Percentiles rank a stretch among this genome's conserved stretches.
These are phyloP conservation scores for Porogramme epimiltina DNA, from an alignment of 1,284 basidiomycete species.

Conservation along the genomic window DNA sequence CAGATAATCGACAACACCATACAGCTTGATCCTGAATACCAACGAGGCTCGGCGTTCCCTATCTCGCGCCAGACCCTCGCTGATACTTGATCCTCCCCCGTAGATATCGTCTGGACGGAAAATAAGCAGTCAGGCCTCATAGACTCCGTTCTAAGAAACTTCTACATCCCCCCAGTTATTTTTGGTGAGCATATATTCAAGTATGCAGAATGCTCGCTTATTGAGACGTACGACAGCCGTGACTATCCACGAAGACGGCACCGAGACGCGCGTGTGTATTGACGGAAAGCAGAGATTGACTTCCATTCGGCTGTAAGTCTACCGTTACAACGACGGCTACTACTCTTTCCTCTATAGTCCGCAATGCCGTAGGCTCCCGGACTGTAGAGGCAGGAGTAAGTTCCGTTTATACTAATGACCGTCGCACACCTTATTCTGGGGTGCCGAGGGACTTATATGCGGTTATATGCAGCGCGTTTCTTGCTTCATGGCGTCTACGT, in stretches of 20 bases:
- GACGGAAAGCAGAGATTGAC: conserved; percentile 82
- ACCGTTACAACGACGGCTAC: neutral
- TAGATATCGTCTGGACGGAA: conserved; percentile 60
- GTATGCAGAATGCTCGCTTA: neutral
- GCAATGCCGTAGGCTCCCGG: neutral
- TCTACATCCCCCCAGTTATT: conserved; percentile 60
- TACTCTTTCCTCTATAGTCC: neutral
- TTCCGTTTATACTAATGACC: too few species aligned
- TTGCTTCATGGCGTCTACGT: too few species aligned
- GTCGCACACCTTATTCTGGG: too few species aligned
- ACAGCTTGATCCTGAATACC: conserved; percentile 54
- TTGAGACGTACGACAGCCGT: conserved; percentile 40
- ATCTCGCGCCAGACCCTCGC: neutral
- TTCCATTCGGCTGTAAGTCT: conserved; percentile 59
- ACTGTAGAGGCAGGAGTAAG: neutral
- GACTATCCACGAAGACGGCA: conserved; percentile 53
- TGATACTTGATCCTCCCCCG: neutral
- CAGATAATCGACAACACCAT: conserved; percentile 48
- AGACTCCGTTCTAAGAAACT: conserved; percentile 45
- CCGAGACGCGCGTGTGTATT: conserved; percentile 66
- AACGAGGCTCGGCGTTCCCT: conserved; percentile 50
- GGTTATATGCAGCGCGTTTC: too few species aligned
- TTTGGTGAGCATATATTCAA: conserved; percentile 47
- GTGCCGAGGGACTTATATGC: too few species aligned
- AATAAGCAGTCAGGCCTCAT: conserved; percentile 39